Evolutionary conservation across 2,329 filamentous ascomycete genomes (phyloP), one percentile per base, ranked within the genome.

Genomic region (Cladosporium sp.): DNA sequence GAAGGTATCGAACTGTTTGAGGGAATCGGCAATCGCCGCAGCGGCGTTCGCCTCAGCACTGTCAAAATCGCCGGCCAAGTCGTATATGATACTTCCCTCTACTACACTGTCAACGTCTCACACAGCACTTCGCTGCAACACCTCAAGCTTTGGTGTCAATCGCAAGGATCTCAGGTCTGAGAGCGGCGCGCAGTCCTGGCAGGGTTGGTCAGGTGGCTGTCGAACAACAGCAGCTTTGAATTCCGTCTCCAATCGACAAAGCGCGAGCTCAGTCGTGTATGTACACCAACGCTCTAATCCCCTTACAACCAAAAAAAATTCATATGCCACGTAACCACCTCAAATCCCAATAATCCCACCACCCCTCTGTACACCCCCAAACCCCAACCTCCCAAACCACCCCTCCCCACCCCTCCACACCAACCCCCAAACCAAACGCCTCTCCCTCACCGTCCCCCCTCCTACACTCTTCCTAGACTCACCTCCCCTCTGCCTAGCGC

Each of bases 31-130:
- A 44, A 21, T 4, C 7, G 6, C 14, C 44, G 14, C 21, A n/a
- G 32, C 24, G 51, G 47, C 47, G 36, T 60, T n/a, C 57, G 66
- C 14, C n/a, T 67, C 12, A 57, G 47, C 34, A 34, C 65, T 12
- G 59, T 63, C 12, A 65, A 65, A 26, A 3, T 34, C 30, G 2
- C 15, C 14, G 30, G 58, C 49, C 38, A 63, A 36, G 21, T 49
- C 4, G 44, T 63, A 38, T 67, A 62, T 38, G 62, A 67, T 15
- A 59, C 60, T 2, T 67, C 65, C 49, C 55, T 61, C 3, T 26
- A 62, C 26, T 65, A 55, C 26, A n/a, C 52, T 1, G 3, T 30
- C 2, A n/a, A 28, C 11, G 67, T 30, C n/a, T 11, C 2, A 1
- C 34, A 41, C 14, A 21, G 34, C 7, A 36, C 57, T 28, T 2